Conservation (phyloP, 2,329 filamentous ascomycete genomes). For the Fusarium kyushuense region DNA sequence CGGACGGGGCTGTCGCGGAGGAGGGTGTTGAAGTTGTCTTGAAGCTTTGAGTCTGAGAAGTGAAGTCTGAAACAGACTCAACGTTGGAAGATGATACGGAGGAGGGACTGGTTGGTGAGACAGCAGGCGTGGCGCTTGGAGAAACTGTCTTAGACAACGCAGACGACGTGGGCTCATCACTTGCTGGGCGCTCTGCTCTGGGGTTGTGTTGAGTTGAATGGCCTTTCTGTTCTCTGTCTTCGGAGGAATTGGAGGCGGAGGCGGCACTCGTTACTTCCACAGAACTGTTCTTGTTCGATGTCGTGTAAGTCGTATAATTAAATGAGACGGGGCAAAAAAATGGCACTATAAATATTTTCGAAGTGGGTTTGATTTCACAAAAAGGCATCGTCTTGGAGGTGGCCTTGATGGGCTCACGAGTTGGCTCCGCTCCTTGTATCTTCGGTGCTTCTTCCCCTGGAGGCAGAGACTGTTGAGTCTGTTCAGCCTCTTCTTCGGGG, state of each 20-base stretch:
- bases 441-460: constrained; percentile 14
- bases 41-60: constrained; percentile 19
- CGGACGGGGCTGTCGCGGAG: constrained; percentile 11
- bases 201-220: constrained; percentile 20
- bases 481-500: constrained; percentile 34
- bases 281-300: constrained; percentile 6
- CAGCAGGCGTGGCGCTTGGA: constrained; percentile 29
- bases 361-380: constrained; percentile 17
- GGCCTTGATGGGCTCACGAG: neutral
- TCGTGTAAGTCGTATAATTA: constrained; percentile 8
- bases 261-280: constrained; percentile 8
- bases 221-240: constrained; percentile 27
- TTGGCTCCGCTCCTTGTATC: neutral
- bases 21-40: constrained; percentile 27
- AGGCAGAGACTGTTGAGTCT: constrained; percentile 16
- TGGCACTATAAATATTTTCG: constrained; percentile 18
- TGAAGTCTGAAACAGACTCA: constrained; percentile 22
- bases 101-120: constrained; percentile 37
- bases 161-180: constrained; percentile 29
- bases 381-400: constrained; percentile 13
- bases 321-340: constrained; percentile 26
- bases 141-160: constrained; percentile 23
- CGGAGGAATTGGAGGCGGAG: constrained; percentile 1
- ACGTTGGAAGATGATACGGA: constrained; percentile 29
- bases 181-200: constrained; percentile 19